Evolutionary conservation across 768 basidiomycete species (phyloP), one percentile per base, ranked within the genome.

Genomic region (Lyophyllum semitale): DNA sequence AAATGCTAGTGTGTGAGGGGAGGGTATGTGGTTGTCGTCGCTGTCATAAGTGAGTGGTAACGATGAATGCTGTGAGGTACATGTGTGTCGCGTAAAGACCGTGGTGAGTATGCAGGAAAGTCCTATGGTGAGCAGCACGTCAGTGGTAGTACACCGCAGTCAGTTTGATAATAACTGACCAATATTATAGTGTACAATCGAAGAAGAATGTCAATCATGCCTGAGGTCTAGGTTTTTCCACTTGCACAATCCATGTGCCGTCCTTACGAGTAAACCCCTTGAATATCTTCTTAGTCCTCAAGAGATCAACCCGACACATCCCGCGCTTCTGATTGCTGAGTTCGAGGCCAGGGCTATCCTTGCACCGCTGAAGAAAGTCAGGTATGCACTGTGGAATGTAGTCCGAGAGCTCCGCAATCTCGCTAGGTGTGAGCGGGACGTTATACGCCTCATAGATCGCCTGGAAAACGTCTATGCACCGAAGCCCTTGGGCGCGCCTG

Each of bases 391-490:
- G 66, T 63, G 54, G 73, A 60, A 52, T 70, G 5, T 58, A 11
- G 44, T 22, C 68, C 69, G n/a, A 68, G 41, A 8, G 57, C 33
- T 27, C 53, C 18, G n/a, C 59, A 20, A 66, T 59, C 54, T 87
- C 84, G 30, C 75, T 71, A 22, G 62, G 60, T 1, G 78, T 77
- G 64, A 88, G 68, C 8, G 71, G 73, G 33, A 71, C 66, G 44
- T 76, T 66, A 56, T 79, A 83, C 5, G 75, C 68, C 40, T 79
- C 74, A 62, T 82, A 78, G 25, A 89, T 84, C 9, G 77, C 80
- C 51, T 77, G 66, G 63, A 87, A 84, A 30, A 89, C 76, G 48
- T 88, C 85, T 22, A 80, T 73, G 60, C 83, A 80, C 13, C 78
- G 69, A 52, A 87, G 71, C 12, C 79, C 79, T 38, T 66, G 66